Base-by-base conservation (phyloP, 2,329 filamentous ascomycete species). In the Madurella fahalii region DNA sequence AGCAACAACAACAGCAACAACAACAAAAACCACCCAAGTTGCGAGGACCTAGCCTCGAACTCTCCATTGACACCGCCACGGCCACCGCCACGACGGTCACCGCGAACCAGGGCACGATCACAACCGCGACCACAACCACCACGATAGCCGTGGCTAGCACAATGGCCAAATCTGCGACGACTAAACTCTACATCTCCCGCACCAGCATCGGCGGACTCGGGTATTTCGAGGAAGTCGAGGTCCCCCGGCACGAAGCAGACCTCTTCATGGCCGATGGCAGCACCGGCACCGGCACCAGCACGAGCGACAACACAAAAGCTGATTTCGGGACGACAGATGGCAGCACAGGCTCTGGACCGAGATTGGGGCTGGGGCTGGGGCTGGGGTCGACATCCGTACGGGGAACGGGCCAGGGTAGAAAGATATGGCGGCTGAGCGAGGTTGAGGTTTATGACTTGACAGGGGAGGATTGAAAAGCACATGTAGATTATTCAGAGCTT, bases 221-320 rank as follows among this genome's bases (percentile, higher is more conserved):
- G 16, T 69, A 58, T 56, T 65, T 68, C 42, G 56, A 50, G 9
- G 64, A 68, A 43, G 40, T 65, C 16, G 56, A 63, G 40, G 63
- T 65, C 47, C 52, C 60, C 9, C 57, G 51, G 17, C 61, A 65
- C 2, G 51, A 64, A 42, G 61, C 61, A 4, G 61, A 64, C n/a
- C 16, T 16, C 2, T n/a, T 52, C 8, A 13, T 50, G 52, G 51
- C 43, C 30, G 32, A 44, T n/a, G 34, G 46, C 39, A 53, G 52
- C 34, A 32, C 34, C 12, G 9, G 4, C 40, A n/a, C 9, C 9
- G 15, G 5, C 2, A 8, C 30, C 25, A 25, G 25, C 25, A 25
- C 25, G 25, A 25, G 25, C 25, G 25, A 7, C 25, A 7, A 25
- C 3, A 25, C 25, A 25, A 25, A 25, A 7, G 25, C 4, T 25